These are phyloP conservation scores for Trichoderma gracile DNA, from an alignment of 2,329 filamentous ascomycete genomes.

Conservation along the genomic window DNA sequence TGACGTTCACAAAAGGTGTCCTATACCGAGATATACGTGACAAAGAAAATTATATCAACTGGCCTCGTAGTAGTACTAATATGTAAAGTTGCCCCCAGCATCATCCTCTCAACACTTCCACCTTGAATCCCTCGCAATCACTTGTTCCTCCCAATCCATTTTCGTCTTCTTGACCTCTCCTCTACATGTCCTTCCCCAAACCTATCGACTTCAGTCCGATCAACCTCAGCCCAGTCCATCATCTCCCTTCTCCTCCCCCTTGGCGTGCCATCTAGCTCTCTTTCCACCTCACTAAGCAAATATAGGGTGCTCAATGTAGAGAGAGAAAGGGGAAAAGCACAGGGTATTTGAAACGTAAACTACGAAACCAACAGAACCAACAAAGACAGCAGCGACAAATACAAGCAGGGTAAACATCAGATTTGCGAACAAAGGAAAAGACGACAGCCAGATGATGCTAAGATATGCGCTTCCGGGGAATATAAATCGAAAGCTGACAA, in stretches of 20 bases:
- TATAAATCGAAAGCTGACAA: slow-evolving; percentile 9
- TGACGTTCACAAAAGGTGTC: no score
- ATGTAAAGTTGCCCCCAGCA: no score
- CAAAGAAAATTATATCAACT: no score
- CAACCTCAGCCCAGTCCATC: no score
- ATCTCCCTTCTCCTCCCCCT: background rate
- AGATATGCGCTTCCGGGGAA: slow-evolving; percentile 6
- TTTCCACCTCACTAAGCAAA: background rate
- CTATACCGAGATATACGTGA: no score
- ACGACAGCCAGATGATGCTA: slow-evolving; percentile 1
- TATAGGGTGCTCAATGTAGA: background rate
- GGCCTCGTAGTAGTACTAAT: no score
- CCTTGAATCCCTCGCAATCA: no score
- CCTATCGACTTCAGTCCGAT: no score
- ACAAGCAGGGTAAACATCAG: no score
- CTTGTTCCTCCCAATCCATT: no score
- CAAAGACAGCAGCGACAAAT: no score
- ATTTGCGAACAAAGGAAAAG: background rate
- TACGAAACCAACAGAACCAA: background rate
- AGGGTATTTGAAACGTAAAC: slow-evolving; percentile 22
- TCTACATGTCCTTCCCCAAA: background rate
- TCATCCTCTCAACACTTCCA: no score
- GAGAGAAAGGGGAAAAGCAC: slow-evolving; percentile 1
- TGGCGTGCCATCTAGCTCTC: slow-evolving; percentile 1
- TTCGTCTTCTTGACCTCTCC: background rate